Percentiles rank a stretch among this genome's conserved stretches.
Conservation (phyloP, 2,329 filamentous ascomycete genomes). For the Drechslerella stenobrocha region DNA sequence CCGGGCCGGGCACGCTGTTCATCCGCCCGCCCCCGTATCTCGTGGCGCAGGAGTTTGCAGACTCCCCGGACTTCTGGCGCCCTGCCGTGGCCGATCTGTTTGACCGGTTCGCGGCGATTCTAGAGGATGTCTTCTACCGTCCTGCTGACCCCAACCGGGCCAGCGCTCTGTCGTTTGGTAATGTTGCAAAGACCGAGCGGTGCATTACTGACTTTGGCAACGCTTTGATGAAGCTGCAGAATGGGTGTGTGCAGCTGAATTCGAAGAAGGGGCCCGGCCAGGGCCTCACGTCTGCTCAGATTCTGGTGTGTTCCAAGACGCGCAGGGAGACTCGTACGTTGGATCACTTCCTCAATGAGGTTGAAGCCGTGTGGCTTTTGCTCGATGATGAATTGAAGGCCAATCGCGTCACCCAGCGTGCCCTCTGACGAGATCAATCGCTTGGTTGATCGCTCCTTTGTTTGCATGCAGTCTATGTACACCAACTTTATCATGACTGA, state of each 20-base stretch:
- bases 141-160: not conserved
- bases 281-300: not conserved
- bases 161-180: not conserved
- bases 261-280: not conserved
- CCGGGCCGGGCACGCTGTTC: slow-evolving; percentile 2
- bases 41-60: not conserved
- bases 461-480: no score
- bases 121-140: not conserved
- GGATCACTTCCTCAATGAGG: slow-evolving; percentile 12
- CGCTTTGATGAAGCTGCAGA: not conserved
- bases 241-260: not conserved
- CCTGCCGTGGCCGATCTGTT: slow-evolving; percentile 1
- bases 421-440: no score
- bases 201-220: not conserved
- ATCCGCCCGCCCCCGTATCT: slow-evolving; percentile 10
- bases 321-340: not conserved
- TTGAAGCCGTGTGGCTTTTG: slow-evolving; percentile 3
- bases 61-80: not conserved
- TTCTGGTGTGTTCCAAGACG: slow-evolving; percentile 2
- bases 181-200: not conserved
- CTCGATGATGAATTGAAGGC: not conserved
- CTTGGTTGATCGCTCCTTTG: no score
- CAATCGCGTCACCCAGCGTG: no score
- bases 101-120: no score
- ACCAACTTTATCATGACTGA: no score